phyloP scores from a whole-genome alignment of 192 early-diverging fungal species.

The Coemansia brasiliensis region DNA sequence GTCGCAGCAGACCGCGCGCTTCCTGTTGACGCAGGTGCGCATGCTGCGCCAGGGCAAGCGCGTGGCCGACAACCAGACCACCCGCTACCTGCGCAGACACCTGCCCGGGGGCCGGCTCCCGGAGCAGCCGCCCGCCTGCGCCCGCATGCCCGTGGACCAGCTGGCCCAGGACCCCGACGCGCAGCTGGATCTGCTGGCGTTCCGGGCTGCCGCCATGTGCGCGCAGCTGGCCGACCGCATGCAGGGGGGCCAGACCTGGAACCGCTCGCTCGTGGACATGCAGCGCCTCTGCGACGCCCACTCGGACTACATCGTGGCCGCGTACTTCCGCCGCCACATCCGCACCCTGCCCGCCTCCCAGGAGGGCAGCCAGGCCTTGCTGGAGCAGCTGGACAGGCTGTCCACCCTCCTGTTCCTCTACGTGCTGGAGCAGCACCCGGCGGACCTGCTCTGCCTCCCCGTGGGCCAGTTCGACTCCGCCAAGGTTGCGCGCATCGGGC shows the following conservation, averaged over 20 bases:
- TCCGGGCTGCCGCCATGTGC: conserved; percentile 69
- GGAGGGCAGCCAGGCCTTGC: conserved; percentile 3
- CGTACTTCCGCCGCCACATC: conserved; percentile 69
- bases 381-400: conserved; percentile 36
- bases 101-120: conserved; percentile 15
- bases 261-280: conserved; percentile 76
- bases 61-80: conserved; percentile 33
- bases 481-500: conserved; percentile 58
- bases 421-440: conserved; percentile 61
- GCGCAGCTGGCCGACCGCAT: conserved; percentile 64
- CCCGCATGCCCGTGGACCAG: conserved; percentile 52
- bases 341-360: conserved; percentile 32
- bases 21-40: conserved; percentile 70
- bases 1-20: conserved; percentile 82
- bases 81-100: conserved; percentile 33
- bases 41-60: conserved; percentile 56
- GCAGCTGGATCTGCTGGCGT: conserved; percentile 71
- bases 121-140: conserved; percentile 7
- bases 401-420: conserved; percentile 60
- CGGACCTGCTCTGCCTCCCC: conserved; percentile 65
- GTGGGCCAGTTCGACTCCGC: conserved; percentile 58
- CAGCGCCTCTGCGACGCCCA: conserved; percentile 73
- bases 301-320: conserved; percentile 72
- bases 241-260: conserved; percentile 66
- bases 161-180: conserved; percentile 56